These are phyloP conservation scores for Phoma sp. DNA, from an alignment of 2,329 filamentous ascomycete species.

Conservation along the genomic window DNA sequence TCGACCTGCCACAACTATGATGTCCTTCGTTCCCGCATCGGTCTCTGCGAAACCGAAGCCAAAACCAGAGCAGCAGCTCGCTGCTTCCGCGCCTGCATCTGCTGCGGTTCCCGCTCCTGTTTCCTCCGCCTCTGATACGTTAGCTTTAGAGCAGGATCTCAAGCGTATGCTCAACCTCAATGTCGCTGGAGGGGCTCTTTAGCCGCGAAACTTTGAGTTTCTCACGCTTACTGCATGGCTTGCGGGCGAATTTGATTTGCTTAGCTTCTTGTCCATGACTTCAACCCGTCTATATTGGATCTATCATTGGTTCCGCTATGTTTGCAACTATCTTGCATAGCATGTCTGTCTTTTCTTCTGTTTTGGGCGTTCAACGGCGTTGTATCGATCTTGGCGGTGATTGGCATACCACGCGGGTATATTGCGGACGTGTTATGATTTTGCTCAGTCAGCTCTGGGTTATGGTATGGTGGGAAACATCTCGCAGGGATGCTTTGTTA, in stretches of 20 bases:
- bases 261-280: slow-evolving; percentile 22
- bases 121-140: slow-evolving; percentile 25
- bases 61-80: slow-evolving; percentile 30
- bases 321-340: slow-evolving; percentile 24
- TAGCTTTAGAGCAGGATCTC: slow-evolving; percentile 44
- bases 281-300: slow-evolving; percentile 31
- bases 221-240: slow-evolving; percentile 34
- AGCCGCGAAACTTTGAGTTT: slow-evolving; percentile 18
- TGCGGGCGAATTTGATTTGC: slow-evolving; percentile 24
- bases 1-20: slow-evolving; percentile 34
- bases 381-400: slow-evolving; percentile 11
- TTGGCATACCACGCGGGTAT: slow-evolving; percentile 19
- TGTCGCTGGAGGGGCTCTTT: slow-evolving; percentile 31
- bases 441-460: slow-evolving; percentile 4
- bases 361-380: slow-evolving; percentile 28
- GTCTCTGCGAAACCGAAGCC: slow-evolving; percentile 37
- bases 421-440: slow-evolving; percentile 6
- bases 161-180: slow-evolving; percentile 46
- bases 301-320: not conserved
- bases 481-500: slow-evolving; percentile 8
- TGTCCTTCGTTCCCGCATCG: slow-evolving; percentile 46
- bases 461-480: slow-evolving; percentile 8
- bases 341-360: slow-evolving; percentile 22
- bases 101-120: slow-evolving; percentile 23
- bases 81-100: slow-evolving; percentile 26